phyloP scores from a whole-genome alignment of 2,329 filamentous ascomycete genomes.

The Fusarium temperatum region DNA sequence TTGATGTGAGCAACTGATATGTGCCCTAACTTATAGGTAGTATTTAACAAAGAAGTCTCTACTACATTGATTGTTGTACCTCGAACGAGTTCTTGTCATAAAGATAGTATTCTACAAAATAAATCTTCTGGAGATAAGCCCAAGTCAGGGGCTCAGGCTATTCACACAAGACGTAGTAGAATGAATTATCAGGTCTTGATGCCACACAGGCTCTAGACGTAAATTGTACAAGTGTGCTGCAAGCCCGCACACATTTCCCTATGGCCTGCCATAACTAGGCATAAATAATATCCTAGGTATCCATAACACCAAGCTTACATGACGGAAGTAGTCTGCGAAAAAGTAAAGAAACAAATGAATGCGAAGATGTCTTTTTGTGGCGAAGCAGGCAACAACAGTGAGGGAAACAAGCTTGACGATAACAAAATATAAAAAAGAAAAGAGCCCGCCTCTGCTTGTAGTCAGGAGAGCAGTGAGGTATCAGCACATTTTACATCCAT shows the following conservation, averaged over 20 bases:
- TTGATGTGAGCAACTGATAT: neutral
- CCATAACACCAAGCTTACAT: slow-evolving; percentile 50
- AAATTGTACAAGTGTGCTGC: slow-evolving; percentile 33
- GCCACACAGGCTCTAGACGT: slow-evolving; percentile 10
- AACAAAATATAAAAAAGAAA: slow-evolving; percentile 7
- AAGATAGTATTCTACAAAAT: neutral
- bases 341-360: slow-evolving; percentile 12
- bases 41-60: neutral
- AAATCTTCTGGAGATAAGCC: neutral
- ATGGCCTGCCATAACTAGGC: slow-evolving; percentile 20
- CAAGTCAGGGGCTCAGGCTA: neutral
- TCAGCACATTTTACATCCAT: slow-evolving; percentile 35
- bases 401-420: neutral
- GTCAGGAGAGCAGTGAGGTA: slow-evolving; percentile 32
- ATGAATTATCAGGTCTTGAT: slow-evolving; percentile 6
- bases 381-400: neutral
- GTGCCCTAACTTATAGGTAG: neutral
- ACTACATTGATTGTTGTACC: neutral
- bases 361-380: neutral
- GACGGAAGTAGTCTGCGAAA: slow-evolving; percentile 23
- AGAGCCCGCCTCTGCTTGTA: slow-evolving; percentile 5
- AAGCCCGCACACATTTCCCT: slow-evolving; percentile 8
- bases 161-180: neutral
- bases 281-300: slow-evolving; percentile 43
- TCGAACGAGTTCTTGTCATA: neutral